phyloP scores from a whole-genome alignment of 495 filamentous ascomycete genomes.

The Amorphotheca resinae region DNA sequence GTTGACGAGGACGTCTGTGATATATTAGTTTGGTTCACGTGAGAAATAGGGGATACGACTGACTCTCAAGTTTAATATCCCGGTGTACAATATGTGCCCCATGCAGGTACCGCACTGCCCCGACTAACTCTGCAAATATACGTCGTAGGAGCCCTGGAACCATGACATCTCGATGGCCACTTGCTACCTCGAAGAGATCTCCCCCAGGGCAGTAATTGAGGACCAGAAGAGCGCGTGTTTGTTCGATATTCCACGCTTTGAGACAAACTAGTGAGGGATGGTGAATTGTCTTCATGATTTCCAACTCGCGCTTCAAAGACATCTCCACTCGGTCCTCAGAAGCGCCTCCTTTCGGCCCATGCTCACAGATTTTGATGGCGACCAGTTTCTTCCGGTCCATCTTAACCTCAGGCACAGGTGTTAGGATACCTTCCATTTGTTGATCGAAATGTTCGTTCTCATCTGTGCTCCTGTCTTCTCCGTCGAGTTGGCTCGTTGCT shows the following conservation, averaged over 20 bases:
- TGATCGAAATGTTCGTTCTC: constrained; percentile 22
- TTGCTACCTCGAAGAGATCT: constrained; percentile 88
- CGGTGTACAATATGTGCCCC: constrained; percentile 78
- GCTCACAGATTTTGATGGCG: constrained; percentile 89
- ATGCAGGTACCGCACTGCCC: constrained; percentile 79
- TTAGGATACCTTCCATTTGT: constrained; percentile 19
- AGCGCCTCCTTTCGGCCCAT: constrained; percentile 84
- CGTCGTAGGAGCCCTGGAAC: constrained; percentile 60
- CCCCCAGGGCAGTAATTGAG: constrained; percentile 88
- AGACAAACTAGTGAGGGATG: constrained; percentile 86
- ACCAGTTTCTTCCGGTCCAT: constrained; percentile 55
- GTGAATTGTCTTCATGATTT: constrained; percentile 74
- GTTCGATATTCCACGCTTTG: constrained; percentile 74
- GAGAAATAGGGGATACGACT: constrained; percentile 25
- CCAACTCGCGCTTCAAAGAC: constrained; percentile 84
- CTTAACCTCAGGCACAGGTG: constrained; percentile 21
- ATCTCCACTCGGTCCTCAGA: constrained; percentile 80
- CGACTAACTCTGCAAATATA: constrained; percentile 81
- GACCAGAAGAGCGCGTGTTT: constrained; percentile 68
- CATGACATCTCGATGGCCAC: constrained; percentile 48
- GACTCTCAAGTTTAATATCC: constrained; percentile 97
- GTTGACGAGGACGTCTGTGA: constrained; percentile 78
- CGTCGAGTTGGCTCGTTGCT: constrained; percentile 48
- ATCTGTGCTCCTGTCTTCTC: constrained; percentile 28
- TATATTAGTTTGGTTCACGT: not conserved